Base-by-base conservation (phyloP, 345 rosid genomes). In the Arabidopsis arenosa region DNA sequence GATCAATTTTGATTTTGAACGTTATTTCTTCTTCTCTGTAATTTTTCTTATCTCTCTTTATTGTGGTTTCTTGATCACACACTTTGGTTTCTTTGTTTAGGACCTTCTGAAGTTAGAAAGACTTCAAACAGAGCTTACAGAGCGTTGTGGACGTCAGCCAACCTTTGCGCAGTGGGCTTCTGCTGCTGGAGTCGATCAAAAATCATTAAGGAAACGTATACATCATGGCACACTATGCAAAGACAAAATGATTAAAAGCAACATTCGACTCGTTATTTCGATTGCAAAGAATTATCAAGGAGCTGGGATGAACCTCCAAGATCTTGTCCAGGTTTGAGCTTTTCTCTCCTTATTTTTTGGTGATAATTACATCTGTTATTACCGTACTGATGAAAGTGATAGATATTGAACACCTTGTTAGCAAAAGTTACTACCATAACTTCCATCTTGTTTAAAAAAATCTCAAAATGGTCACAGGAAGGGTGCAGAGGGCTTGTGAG, bases 231-330 rank as follows among this genome's bases (percentile, higher is more conserved):
- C 45, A 26, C 17, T 72, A 73, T 95, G 99, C 88, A 95, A 90
- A 76, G 97, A 95, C 79, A 95, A 67, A 81, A 95, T 95, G 97
- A 86, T 95, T 44, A 95, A 86, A 86, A 88, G 93, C 86, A 95
- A 95, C 83, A 84, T 92, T 59, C 86, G 99, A 69, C 99, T 95
- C 47, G 99, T 95, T 67, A 89, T 95, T 70, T 95, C 99, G 12
- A 90, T 95, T 74, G 97, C 99, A 2, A 95, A 88, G 85, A 92
- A 89, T 68, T 95, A 90, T 80, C 93, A 86, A 78, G 93, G 93
- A 39, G 87, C 85, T 78, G 97, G 99, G 43, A 83, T 92, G 97
- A 86, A 86, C 81, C 88, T 92, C 72, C 96, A 90, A 76, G 99
- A 92, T 82, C 99, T 95, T 75, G 97, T 95, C 78, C 97, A 89